Evolutionary conservation across 805 yeast species (phyloP).

Genomic region (Ogataea corticis): DNA sequence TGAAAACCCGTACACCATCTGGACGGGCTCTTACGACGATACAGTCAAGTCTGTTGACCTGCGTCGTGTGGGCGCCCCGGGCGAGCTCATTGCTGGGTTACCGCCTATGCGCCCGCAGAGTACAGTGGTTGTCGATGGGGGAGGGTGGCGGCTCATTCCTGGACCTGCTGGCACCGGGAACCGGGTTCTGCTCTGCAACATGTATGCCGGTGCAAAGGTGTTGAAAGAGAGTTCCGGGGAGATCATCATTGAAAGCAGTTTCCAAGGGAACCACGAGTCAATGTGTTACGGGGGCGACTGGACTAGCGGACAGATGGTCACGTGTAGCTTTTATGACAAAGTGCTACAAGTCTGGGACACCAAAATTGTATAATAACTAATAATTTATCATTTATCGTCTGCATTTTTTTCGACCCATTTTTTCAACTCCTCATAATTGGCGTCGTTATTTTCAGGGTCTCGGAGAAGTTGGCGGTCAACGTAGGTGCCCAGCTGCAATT

Average conservation of each 20-base stretch:
- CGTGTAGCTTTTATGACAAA: slow-evolving; percentile 91
- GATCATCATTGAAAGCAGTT: slow-evolving; percentile 40
- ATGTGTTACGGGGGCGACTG: slow-evolving; percentile 98
- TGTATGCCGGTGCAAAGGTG: slow-evolving; percentile 92
- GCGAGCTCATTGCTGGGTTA: slow-evolving; percentile 45
- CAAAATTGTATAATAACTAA: not conserved
- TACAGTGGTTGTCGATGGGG: slow-evolving; percentile 72
- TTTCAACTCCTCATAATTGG: slow-evolving; percentile 46
- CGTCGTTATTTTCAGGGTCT: slow-evolving; percentile 32
- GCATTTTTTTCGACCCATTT: slow-evolving; percentile 46
- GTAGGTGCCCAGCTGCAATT: slow-evolving; percentile 51
- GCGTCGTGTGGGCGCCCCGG: slow-evolving; percentile 46
- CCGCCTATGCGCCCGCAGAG: slow-evolving; percentile 47
- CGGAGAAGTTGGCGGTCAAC: slow-evolving; percentile 30
- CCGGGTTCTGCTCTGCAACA: slow-evolving; percentile 76
- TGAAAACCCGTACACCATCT: slow-evolving; percentile 47
- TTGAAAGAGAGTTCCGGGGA: slow-evolving; percentile 43
- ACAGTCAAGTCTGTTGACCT: slow-evolving; percentile 67
- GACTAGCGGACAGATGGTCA: slow-evolving; percentile 58
- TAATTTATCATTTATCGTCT: slow-evolving; percentile 24
- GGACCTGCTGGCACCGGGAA: slow-evolving; percentile 38
- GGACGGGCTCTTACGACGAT: slow-evolving; percentile 96
- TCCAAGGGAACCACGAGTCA: slow-evolving; percentile 76
- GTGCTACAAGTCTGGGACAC: slow-evolving; percentile 73
- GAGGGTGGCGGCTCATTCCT: slow-evolving; percentile 91